A percentile compares a stretch with the other conserved stretches of the same genome.
phyloP scores from a whole-genome alignment of 768 basidiomycete genomes.

The Auricularia sp. region DNA sequence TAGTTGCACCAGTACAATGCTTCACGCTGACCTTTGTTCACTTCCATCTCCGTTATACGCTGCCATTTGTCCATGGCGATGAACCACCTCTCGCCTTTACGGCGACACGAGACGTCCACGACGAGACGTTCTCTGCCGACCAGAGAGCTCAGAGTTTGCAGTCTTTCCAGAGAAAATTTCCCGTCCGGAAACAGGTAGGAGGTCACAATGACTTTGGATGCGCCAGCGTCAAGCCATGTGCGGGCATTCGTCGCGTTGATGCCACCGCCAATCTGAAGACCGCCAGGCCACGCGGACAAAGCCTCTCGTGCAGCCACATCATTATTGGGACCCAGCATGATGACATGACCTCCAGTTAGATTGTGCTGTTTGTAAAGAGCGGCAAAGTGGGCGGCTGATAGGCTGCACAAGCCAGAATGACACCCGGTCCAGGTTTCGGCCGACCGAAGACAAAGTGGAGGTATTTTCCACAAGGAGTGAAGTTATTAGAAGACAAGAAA shows the following conservation, averaged over 20 bases:
- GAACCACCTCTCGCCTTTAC: slow-evolving; percentile 64
- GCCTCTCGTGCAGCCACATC: slow-evolving; percentile 83
- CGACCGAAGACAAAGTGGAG: too few relatives aligned
- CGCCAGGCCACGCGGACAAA: slow-evolving; percentile 77
- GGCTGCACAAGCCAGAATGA: slow-evolving; percentile 32
- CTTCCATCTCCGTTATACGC: slow-evolving; percentile 87
- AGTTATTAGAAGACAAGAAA: not conserved
- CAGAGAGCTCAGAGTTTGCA: slow-evolving; percentile 47
- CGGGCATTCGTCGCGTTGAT: slow-evolving; percentile 73
- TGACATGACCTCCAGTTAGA: slow-evolving; percentile 86
- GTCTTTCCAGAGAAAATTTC: slow-evolving; percentile 64
- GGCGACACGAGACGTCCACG: slow-evolving; percentile 87
- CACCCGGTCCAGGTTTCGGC: too few relatives aligned
- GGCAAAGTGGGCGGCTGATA: slow-evolving; percentile 73
- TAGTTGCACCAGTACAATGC: too few relatives aligned
- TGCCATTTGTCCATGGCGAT: slow-evolving; percentile 99
- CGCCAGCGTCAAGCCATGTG: slow-evolving; percentile 81
- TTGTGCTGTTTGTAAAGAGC: slow-evolving; percentile 58
- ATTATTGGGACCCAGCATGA: slow-evolving; percentile 82
- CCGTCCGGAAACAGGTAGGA: slow-evolving; percentile 87
- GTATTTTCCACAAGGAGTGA: too few relatives aligned
- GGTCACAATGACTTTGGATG: slow-evolving; percentile 96
- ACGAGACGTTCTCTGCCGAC: slow-evolving; percentile 85
- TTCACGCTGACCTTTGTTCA: slow-evolving; percentile 54
- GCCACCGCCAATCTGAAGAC: slow-evolving; percentile 88